Evolutionary conservation across 495 filamentous ascomycete genomes (phyloP).

Genomic region (Aspergillus panamensis): DNA sequence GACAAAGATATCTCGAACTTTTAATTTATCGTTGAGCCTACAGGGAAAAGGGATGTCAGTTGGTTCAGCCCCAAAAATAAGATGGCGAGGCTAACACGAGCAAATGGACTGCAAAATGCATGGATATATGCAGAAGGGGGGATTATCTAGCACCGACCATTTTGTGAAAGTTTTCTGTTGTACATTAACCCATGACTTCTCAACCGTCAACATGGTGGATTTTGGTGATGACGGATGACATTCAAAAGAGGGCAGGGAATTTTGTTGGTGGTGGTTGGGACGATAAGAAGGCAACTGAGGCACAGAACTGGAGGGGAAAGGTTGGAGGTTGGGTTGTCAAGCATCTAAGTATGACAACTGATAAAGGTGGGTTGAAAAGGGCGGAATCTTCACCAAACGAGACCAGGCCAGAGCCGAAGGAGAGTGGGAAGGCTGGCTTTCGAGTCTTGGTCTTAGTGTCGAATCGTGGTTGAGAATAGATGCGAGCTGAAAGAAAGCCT

Average conservation of each 20-base stretch:
- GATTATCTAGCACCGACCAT: conserved; percentile 57
- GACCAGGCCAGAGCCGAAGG: not conserved
- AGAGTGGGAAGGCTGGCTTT: not conserved
- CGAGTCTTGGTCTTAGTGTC: not conserved
- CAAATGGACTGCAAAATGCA: not conserved
- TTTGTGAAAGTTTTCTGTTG: conserved; percentile 99
- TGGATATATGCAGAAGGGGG: not conserved
- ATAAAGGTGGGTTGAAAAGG: conserved; percentile 14
- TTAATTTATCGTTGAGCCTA: conserved; percentile 94
- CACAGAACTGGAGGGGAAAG: conserved; percentile 3
- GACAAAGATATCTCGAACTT: conserved; percentile 67
- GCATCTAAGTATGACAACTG: conserved; percentile 1
- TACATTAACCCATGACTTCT: conserved; percentile 93
- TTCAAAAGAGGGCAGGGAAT: conserved; percentile 33
- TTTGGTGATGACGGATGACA: conserved; percentile 25
- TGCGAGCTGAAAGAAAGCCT: conserved; percentile 12
- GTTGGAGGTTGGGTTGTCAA: not conserved
- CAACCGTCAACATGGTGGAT: conserved; percentile 57
- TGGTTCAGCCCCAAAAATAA: not conserved
- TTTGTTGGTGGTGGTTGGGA: conserved; percentile 1
- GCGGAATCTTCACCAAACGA: conserved; percentile 16
- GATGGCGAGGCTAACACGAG: not conserved
- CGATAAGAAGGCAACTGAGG: conserved; percentile 8
- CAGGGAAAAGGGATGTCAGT: conserved; percentile 7
- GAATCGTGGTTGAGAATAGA: not conserved